Base-by-base conservation (phyloP, 352 stramenopile species). In the Pythium biforme region DNA sequence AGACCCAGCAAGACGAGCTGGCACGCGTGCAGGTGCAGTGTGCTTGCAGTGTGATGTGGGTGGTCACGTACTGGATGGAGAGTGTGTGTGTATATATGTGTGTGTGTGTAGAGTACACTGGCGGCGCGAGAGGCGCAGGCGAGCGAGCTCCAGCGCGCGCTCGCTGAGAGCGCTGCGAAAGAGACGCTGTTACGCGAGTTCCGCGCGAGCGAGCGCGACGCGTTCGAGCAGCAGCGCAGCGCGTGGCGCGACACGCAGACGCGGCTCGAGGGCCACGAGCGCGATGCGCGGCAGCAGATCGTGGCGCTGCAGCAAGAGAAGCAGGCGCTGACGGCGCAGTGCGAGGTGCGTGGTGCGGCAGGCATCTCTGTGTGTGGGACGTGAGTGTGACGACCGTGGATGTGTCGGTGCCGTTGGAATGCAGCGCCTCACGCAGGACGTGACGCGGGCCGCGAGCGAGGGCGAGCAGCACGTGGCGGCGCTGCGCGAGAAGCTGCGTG, bases 141-240 rank as follows among this genome's bases (percentile, higher is more conserved):
- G 15, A 52, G 57, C 20, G 64, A 70, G 10, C 55, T 79, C 12
- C 59, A 79, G 58, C 77, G 56, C 19, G 20, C 53, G 1, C 17
- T 60, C 3, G 66, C 55, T 7, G 68, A 81, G 33, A 43, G 76
- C 25, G 48, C 47, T 0, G 53, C 68, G 17, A 74, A 68, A 20
- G 62, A 70, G 48, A 55, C 59, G 29, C 34, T 76, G 19, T 48
- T 56, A 25, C 47, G 40, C 15, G 68, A 79, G 39, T 62, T 74
- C 22, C 69, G 69, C 19, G 67, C 66, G 19, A 50, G 34, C 5
- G 73, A 85, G 54, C 63, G 64, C 11, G 49, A 53, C 26, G 54
- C 76, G 27, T 69, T 74, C 49, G 47, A 75, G 20, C 68, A 73
- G 31, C 60, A 84, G 37, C 62, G 62, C 1, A 29, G n/a, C 8